Conservation (phyloP, 192 early-diverging fungal species). For the Haplosporangium gracile region DNA sequence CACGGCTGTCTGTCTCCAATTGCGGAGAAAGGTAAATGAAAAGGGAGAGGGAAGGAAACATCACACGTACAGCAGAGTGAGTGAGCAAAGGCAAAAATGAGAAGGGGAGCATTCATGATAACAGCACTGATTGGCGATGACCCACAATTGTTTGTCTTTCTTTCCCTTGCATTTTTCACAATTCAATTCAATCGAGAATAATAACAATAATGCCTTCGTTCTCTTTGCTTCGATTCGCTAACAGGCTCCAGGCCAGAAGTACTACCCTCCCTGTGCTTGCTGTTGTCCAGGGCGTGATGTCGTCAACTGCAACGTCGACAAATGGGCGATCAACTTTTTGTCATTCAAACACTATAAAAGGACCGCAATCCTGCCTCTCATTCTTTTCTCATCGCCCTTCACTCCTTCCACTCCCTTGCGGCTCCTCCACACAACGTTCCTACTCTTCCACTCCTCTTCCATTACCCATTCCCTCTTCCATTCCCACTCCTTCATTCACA, state of each 20-base stretch:
- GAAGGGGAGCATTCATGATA: no score
- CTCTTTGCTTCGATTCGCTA: neutral
- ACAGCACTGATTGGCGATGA: neutral
- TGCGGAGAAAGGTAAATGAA: neutral
- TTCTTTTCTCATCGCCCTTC: conserved; percentile 38
- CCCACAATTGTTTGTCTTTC: neutral
- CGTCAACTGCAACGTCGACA: neutral
- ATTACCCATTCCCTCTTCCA: conserved; percentile 1
- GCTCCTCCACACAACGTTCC: conserved; percentile 16
- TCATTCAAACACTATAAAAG: conserved; percentile 30
- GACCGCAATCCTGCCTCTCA: neutral
- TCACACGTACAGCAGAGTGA: neutral
- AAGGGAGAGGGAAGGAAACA: neutral
- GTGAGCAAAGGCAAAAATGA: neutral
- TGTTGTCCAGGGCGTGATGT: neutral
- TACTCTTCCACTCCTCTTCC: neutral
- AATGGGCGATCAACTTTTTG: neutral
- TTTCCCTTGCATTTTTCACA: neutral
- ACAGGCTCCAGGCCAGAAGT: neutral
- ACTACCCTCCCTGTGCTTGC: no score
- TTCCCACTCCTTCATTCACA: neutral
- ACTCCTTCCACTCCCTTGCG: conserved; percentile 35
- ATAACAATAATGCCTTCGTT: neutral
- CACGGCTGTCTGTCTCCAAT: neutral
- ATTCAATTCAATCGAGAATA: neutral